Percentiles rank a stretch among this genome's conserved stretches.
Conservation (phyloP, 169 alveolate genomes). For the Babesia ovata region DNA sequence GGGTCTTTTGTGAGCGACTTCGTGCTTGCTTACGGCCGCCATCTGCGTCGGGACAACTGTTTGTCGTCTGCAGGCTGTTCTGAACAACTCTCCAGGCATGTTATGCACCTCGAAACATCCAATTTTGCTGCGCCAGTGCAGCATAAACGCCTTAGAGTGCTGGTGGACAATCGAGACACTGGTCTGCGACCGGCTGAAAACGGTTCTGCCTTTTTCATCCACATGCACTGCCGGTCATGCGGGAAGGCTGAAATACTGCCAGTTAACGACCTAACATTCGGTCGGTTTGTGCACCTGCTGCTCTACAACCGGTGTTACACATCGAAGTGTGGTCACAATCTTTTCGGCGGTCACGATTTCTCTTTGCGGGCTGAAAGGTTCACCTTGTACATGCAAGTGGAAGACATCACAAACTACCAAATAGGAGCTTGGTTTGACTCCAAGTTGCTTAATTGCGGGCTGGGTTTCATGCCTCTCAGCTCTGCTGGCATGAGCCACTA, state of each 20-base stretch:
- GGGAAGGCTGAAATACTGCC: neutral
- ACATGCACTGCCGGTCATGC: conserved; percentile 32
- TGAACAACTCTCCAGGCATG: conserved; percentile 38
- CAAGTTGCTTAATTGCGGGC: neutral
- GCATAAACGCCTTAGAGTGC: conserved; percentile 26
- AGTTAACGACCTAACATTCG: conserved; percentile 48
- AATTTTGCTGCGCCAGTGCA: neutral
- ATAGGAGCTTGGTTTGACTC: conserved; percentile 38
- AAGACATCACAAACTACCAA: conserved; percentile 31
- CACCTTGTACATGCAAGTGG: conserved; percentile 19
- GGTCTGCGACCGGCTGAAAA: neutral
- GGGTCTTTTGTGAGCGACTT: conserved; percentile 57
- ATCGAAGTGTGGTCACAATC: conserved; percentile 44
- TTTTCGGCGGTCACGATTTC: conserved; percentile 33
- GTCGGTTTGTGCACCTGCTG: conserved; percentile 51
- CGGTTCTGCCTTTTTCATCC: neutral
- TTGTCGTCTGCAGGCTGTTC: conserved; percentile 39
- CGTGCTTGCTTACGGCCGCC: neutral
- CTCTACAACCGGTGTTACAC: conserved; percentile 34
- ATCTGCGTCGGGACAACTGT: conserved; percentile 30
- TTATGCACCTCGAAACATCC: conserved; percentile 55
- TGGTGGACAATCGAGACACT: neutral
- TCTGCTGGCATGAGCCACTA: conserved; percentile 4
- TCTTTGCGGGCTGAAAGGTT: conserved; percentile 9
- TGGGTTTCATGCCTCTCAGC: conserved; percentile 3